A percentile compares a stretch with the other conserved stretches of the same genome.
Conservation (phyloP, 2,329 filamentous ascomycete species). For the Ophiostoma sp. region DNA sequence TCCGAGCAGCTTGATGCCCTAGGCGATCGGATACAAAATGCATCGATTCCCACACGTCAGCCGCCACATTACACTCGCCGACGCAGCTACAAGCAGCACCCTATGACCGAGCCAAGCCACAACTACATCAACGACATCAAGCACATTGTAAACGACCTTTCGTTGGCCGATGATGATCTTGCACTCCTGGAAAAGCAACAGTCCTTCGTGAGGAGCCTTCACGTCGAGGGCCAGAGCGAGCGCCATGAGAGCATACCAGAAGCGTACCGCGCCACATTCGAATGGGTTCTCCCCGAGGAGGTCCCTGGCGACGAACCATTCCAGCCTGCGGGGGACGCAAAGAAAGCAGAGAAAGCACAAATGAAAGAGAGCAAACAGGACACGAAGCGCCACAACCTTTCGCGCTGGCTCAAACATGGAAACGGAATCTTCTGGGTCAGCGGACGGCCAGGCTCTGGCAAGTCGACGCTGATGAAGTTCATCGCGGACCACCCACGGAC, state of each 20-base stretch:
- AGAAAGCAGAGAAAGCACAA: too few relatives aligned
- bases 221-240: neutral
- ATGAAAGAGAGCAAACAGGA: neutral
- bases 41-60: too few relatives aligned
- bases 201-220: neutral
- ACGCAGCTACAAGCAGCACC: too few relatives aligned
- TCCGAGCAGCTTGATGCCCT: neutral
- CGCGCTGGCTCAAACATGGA: neutral
- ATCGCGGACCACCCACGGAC: neutral
- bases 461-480: conserved; percentile 1
- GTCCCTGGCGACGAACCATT: neutral
- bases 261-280: neutral
- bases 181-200: neutral
- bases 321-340: neutral
- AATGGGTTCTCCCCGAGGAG: neutral
- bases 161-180: neutral
- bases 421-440: neutral
- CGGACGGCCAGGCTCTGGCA: neutral
- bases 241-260: neutral
- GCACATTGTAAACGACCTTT: neutral
- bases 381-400: neutral
- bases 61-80: too few relatives aligned
- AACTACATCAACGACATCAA: neutral
- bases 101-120: neutral
- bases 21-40: neutral